These are phyloP conservation scores for Tetraselmis chui DNA, from an alignment of 139 green algal genomes.

Conservation along the genomic window DNA sequence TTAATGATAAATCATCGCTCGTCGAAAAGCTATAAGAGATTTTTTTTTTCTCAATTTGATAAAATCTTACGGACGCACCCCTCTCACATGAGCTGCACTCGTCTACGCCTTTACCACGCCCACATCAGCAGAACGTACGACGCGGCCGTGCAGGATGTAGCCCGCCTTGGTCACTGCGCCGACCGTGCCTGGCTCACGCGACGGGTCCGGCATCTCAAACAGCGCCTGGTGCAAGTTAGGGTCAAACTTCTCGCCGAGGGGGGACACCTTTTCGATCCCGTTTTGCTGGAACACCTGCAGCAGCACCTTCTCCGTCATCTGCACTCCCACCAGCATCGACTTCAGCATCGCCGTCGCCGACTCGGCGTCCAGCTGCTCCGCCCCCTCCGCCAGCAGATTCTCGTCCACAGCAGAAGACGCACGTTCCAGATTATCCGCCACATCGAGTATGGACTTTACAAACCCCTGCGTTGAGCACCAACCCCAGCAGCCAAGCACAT, in stretches of 20 bases:
- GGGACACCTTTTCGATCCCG: slow-evolving; percentile 63
- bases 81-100: too few relatives aligned
- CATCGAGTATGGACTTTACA: slow-evolving; percentile 80
- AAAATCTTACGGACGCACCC: too few relatives aligned
- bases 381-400: slow-evolving; percentile 36
- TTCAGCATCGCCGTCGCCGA: slow-evolving; percentile 48
- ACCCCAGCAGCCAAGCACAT: neutral
- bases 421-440: slow-evolving; percentile 90
- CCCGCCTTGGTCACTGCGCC: slow-evolving; percentile 78
- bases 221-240: slow-evolving; percentile 90
- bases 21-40: too few relatives aligned
- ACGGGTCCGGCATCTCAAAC: slow-evolving; percentile 76
- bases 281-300: slow-evolving; percentile 67
- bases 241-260: slow-evolving; percentile 80
- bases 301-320: slow-evolving; percentile 78
- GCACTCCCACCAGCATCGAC: slow-evolving; percentile 74
- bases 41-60: too few relatives aligned
- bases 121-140: slow-evolving; percentile 80
- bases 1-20: too few relatives aligned
- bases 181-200: slow-evolving; percentile 68
- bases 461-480: slow-evolving; percentile 51
- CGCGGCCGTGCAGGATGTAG: slow-evolving; percentile 75
- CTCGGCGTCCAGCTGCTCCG: slow-evolving; percentile 29
- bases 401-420: slow-evolving; percentile 56
- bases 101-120: too few relatives aligned